Evolutionary conservation across 2,329 filamentous ascomycete genomes (phyloP), one percentile per base, ranked within the genome.

Genomic region (Clarireedia paspali): DNA sequence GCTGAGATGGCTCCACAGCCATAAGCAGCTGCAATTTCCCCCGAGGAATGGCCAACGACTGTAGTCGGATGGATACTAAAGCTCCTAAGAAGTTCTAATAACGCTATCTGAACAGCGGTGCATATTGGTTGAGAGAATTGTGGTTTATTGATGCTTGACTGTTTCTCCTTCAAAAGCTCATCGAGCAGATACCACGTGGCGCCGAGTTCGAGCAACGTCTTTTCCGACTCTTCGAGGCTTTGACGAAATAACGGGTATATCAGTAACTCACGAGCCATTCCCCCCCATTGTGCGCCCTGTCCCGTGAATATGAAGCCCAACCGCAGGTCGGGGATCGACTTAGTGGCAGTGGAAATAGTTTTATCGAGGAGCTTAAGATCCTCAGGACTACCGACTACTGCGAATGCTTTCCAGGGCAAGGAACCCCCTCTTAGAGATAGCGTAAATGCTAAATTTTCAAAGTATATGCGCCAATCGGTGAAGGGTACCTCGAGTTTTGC

Each of bases 11-110:
- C 63, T 2, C 70, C 71, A 1, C 69, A 62, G 1, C 26, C 3
- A 6, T 47, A 49, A 61, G 9, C 75, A 3, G 75, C 75, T 2
- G 64, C 66, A 47, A 68, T 66, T 26, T 68, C 66, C 3, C 66
- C 66, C 9, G 55, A 59, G 1, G 64, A 68, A 49, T 68, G 66
- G 10, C 66, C 63, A 5, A 63, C 55, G 2, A 67, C 64, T 9
- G 55, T 60, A 5, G 48, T 42, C 7, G 63, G 59, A 6, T 27
- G 26, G 17, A 67, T 23, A 9, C 53, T 52, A 45, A 57, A 62
- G 4, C 47, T 34, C 6, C 15, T n/a, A 0, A 67, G 57, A 3
- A 64, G 26, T 15, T 65, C 53, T 4, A 67, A 56, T 4, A 66
- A 38, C 6, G 57, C 61, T 10, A 67, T 52, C 42, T 67, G 64